These are phyloP conservation scores for Carex arenaria DNA, from an alignment of 202 grass and related monocot species.

Conservation along the genomic window DNA sequence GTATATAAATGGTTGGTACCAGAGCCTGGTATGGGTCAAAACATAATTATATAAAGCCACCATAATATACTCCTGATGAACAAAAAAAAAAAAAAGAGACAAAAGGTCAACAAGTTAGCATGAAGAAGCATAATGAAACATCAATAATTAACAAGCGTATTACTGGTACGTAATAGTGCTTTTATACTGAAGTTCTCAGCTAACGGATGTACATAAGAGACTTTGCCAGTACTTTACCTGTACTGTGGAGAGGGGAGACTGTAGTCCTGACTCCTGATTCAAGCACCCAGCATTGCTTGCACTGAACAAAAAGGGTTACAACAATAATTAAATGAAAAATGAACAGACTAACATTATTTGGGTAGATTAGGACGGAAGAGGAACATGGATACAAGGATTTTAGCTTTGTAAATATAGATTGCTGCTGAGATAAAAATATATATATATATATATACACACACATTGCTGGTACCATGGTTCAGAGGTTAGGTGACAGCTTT, in stretches of 20 bases:
- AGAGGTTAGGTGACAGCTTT: no score
- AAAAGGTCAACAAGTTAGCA: background rate
- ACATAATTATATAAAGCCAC: background rate
- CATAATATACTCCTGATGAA: background rate
- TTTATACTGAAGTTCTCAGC: background rate
- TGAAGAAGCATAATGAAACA: background rate
- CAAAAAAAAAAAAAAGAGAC: background rate
- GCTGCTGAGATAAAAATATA: no score
- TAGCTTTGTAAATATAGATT: no score
- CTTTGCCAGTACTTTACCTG: constrained; percentile 51
- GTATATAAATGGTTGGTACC: background rate
- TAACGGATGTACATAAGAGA: background rate
- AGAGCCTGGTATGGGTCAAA: background rate
- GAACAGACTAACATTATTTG: no score
- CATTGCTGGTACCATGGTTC: no score
- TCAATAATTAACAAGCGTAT: background rate
- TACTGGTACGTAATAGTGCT: background rate
- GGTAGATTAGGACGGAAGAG: no score
- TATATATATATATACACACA: no score
- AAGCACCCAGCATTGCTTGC: constrained; percentile 51
- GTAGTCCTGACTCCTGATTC: constrained; percentile 45
- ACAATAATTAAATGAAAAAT: no score
- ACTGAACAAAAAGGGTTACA: constrained; percentile 21
- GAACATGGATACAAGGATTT: no score
- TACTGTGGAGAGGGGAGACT: constrained; percentile 76